These are phyloP conservation scores for Albugo laibachii DNA, from an alignment of 352 stramenopile species.

Conservation along the genomic window DNA sequence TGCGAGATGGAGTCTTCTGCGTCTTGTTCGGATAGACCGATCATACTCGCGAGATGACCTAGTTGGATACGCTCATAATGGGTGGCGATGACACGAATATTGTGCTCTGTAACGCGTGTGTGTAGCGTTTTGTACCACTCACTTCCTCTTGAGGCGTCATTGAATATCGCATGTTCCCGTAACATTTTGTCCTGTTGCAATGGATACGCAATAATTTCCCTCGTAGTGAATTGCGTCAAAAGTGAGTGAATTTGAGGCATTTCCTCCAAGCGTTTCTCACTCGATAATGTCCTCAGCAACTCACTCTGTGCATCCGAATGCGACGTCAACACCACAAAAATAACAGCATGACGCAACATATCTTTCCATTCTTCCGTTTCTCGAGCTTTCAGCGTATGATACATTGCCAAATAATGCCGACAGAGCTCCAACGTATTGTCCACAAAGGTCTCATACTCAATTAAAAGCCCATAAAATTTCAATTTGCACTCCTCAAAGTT, in stretches of 20 bases:
- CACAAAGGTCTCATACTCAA: slow-evolving; percentile 91
- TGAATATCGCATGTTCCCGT: slow-evolving; percentile 74
- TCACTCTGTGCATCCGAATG: slow-evolving; percentile 68
- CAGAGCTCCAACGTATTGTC: slow-evolving; percentile 91
- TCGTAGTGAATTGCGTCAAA: slow-evolving; percentile 84
- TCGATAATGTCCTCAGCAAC: slow-evolving; percentile 38
- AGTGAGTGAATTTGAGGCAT: slow-evolving; percentile 34
- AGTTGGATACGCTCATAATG: slow-evolving; percentile 94
- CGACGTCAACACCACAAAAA: slow-evolving; percentile 57
- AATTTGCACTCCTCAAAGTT: slow-evolving; percentile 93
- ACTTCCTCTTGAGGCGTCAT: slow-evolving; percentile 29
- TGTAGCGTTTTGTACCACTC: slow-evolving; percentile 84
- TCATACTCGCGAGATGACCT: slow-evolving; percentile 84
- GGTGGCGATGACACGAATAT: slow-evolving; percentile 85
- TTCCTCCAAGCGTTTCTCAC: slow-evolving; percentile 44
- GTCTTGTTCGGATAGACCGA: slow-evolving; percentile 81
- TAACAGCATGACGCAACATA: slow-evolving; percentile 46
- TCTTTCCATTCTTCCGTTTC: slow-evolving; percentile 50
- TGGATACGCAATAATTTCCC: slow-evolving; percentile 93
- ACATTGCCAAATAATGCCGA: slow-evolving; percentile 71
- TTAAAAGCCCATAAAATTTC: slow-evolving; percentile 92
- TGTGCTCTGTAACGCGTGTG: slow-evolving; percentile 92
- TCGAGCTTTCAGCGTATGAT: slow-evolving; percentile 54
- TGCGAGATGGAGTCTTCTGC: slow-evolving; percentile 63
- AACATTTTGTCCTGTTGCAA: slow-evolving; percentile 74